Base-by-base conservation (phyloP, 441 rosid genomes). In the Gossypium trilobum region DNA sequence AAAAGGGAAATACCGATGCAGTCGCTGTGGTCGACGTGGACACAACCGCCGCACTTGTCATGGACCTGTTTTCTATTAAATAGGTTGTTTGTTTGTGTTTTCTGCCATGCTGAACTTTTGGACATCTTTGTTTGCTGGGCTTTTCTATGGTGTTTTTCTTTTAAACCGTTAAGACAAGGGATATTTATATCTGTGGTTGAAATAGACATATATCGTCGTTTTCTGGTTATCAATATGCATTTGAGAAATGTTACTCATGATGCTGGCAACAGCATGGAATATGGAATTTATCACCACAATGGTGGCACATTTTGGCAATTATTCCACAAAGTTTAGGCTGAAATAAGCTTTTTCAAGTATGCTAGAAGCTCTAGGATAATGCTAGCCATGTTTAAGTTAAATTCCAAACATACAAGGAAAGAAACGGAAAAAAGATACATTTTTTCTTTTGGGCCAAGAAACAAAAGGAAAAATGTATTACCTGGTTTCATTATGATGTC, bases 11-110 rank as follows among this genome's bases (percentile, higher is more conserved):
- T 27, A 50, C 19, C 22, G 76, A 17, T 73, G 76, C 54, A 4
- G 50, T 51, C 71, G 55, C n/a, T 73, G 76, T 8, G 70, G 76
- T 20, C 60, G 63, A 63, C 22, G 33, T 22, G 70, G 76, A 10
- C 76, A 71, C 25, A 58, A 71, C 16, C 25, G 67, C 36, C 62
- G 63, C 36, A 64, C 39, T 27, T 64, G 63, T 51, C 71, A 36
- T 73, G 71, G 71, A 36, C 71, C 71, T 13, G 51, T 73, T 63
- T 52, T 22, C 55, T 73, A 11, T 54, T 73, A 57, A 64, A 63
- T 54, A 16, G 52, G 62, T 54, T 22, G 25, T 73, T 64, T 22
- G 16, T 73, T 14, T 8, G 51, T 64, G 42, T 64, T 39, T n/a
- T 65, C 70, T 54, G 39, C 50, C 33, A 20, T 48, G 71, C 33